These are phyloP conservation scores for Deinandra increscens DNA, from an alignment of 129 eudicot genomes.

Conservation along the genomic window DNA sequence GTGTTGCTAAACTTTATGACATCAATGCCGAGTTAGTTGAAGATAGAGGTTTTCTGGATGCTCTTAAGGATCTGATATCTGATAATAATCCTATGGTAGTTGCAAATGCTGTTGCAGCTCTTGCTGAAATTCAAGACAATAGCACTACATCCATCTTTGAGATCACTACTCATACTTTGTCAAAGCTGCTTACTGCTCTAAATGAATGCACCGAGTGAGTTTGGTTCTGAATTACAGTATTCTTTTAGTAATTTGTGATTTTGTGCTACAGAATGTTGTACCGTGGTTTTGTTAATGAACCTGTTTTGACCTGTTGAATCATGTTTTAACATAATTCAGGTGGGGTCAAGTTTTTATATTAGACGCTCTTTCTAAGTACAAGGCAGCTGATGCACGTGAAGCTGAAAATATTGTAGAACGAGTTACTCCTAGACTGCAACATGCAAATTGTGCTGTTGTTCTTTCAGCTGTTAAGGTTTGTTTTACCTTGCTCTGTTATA, in stretches of 20 bases:
- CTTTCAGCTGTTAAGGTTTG: slow-evolving; percentile 97
- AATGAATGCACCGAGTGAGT: slow-evolving; percentile 99
- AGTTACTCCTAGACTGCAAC: slow-evolving; percentile 93
- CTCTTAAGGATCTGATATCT: slow-evolving; percentile 94
- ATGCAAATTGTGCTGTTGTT: slow-evolving; percentile 99
- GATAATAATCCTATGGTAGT: slow-evolving; percentile 99
- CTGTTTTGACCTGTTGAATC: slow-evolving; percentile 74
- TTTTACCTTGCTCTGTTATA: background rate
- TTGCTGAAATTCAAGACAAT: slow-evolving; percentile 96
- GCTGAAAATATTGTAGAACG: slow-evolving; percentile 98
- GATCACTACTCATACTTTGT: slow-evolving; percentile 78
- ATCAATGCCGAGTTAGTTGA: slow-evolving; percentile 98
- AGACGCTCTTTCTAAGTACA: slow-evolving; percentile 97
- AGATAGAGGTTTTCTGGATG: slow-evolving; percentile 95
- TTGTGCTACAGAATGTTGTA: background rate
- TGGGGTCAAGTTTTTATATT: slow-evolving; percentile 99
- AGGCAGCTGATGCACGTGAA: slow-evolving; percentile 97
- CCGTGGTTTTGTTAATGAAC: background rate
- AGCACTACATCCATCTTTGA: slow-evolving; percentile 77
- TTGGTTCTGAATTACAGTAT: slow-evolving; percentile 2
- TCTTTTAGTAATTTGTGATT: too few relatives aligned
- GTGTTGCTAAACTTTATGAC: slow-evolving; percentile 98
- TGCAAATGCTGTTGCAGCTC: slow-evolving; percentile 99
- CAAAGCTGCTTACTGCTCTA: slow-evolving; percentile 95
- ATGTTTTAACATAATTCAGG: slow-evolving; percentile 43